A percentile compares a stretch with the other conserved stretches of the same genome.
Evolutionary conservation across 306 rosid genomes (phyloP).

Genomic region (Betula pendula): DNA sequence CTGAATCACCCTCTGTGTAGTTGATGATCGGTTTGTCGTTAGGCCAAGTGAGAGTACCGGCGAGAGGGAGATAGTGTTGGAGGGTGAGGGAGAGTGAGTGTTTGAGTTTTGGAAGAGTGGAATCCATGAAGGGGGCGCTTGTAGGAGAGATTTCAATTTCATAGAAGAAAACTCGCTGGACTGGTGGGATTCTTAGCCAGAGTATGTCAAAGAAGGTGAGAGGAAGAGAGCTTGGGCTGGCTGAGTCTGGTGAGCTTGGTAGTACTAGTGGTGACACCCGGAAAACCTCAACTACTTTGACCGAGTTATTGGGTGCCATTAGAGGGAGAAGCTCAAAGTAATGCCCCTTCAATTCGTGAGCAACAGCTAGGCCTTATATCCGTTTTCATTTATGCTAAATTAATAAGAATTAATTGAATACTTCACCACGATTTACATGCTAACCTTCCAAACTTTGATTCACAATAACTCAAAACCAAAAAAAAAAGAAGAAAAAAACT

Average conservation of each 20-base stretch:
- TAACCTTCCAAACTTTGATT: too few relatives aligned
- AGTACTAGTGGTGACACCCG: constrained; percentile 11
- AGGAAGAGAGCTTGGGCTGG: constrained; percentile 23
- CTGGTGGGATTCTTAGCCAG: constrained; percentile 50
- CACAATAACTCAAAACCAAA: too few relatives aligned
- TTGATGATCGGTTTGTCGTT: constrained; percentile 35
- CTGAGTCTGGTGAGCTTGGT: not conserved
- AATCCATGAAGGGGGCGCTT: constrained; percentile 16
- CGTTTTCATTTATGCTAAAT: too few relatives aligned
- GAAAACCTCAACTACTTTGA: not conserved
- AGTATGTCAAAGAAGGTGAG: constrained; percentile 41
- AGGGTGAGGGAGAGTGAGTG: constrained; percentile 61
- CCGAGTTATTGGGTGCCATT: not conserved
- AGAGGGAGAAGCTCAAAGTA: too few relatives aligned
- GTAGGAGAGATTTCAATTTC: constrained; percentile 26
- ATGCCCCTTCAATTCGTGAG: too few relatives aligned
- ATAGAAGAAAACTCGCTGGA: constrained; percentile 51
- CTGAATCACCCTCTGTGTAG: constrained; percentile 37
- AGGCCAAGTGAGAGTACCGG: constrained; percentile 54
- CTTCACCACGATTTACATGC: too few relatives aligned
- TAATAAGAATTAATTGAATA: too few relatives aligned
- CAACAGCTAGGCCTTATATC: too few relatives aligned
- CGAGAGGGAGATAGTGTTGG: constrained; percentile 48
- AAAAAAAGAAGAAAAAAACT: too few relatives aligned
- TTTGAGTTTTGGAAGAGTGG: constrained; percentile 47